Evolutionary conservation across 1,284 basidiomycete species (phyloP), one percentile per base, ranked within the genome.

Genomic region (Tilletia horrida): DNA sequence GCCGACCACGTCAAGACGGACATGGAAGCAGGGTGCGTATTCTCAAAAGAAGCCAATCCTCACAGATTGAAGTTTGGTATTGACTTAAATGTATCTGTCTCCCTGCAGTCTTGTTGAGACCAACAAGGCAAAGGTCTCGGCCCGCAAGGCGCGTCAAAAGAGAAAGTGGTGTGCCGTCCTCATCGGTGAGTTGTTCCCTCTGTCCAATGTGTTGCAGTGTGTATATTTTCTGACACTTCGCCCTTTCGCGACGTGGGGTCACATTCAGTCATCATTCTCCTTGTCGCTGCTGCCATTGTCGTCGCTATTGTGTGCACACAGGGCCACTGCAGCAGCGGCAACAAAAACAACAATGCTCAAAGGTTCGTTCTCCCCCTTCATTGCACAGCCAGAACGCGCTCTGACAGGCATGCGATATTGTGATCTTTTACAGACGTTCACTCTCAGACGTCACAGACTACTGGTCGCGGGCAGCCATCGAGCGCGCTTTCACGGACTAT

Each of bases 121-220:
- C n/a, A 74, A 76, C 66, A 85, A 86, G 66, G 93, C 92, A 0
- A 88, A 91, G 50, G 85, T 85, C 35, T 92, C 90, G 59, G 91
- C 88, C 23, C 84, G 85, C 67, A 85, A 89, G 52, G 93, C 93
- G 13, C 87, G 93, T 63, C 88, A 87, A 80, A 91, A 89, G 84
- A 69, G 84, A 25, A 81, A 59, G 55, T 69, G 66, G 71, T 74
- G 42, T 77, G 76, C 63, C 3, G 27, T 59, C 29, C 55, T 59
- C 55, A 59, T 59, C 14, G 55, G 55, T 59, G 14, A 40, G 55
- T 59, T 16, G 13, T 1, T 18, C 14, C 55, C 14, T 18, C 27
- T 1, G 13, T 31, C 29, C 3, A 16, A 23, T 48, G 18, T 48
- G 6, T 18, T 6, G 16, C 18, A 4, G 7, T 23, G 45, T 48